Base-by-base conservation (phyloP, 1,139 yeast species). In the Entelexis paramagnoliae region DNA sequence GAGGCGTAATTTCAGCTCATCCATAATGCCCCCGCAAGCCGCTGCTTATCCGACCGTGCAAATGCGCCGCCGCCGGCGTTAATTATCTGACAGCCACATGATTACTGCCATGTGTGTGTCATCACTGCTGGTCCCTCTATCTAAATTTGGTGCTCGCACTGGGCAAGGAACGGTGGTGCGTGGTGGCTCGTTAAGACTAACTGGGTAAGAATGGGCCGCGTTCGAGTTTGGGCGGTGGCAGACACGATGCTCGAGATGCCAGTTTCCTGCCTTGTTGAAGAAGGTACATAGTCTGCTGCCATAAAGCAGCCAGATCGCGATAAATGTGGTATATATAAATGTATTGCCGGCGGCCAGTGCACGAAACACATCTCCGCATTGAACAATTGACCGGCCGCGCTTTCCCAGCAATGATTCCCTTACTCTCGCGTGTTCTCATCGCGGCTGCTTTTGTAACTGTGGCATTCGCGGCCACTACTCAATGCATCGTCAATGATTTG, bases 1-100 rank as follows among this genome's bases (percentile, higher is more conserved):
- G 6, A 57, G 49, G 4, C 60, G 49, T n/a, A 46, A 49, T 33
- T 52, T 52, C 20, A 57, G 54, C 43, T 52, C 58, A 34, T 56
- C 58, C 59, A 56, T 56, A 13, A 5, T 33, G 28, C 17, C 10
- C 30, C 19, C 20, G 43, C 36, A 10, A 34, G 36, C 36, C 36
- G 13, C 41, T 19, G 22, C 41, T 19, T 20, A 11, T 36, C 17
- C 24, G 28, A 36, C 20, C n/a, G 28, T 36, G 19, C 41, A 22
- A 36, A 36, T 19, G 17, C 41, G 28, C 41, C 28, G 26, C 41
- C 39, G n/a, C 8, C 7, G 13, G 10, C 10, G 10, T 5, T 14
- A n/a, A 32, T 32, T n/a, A n/a, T 14, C 17, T 32, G 32, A 32
- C 34, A 32, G 34, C 34, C 34, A 32, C 34, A 32, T 32, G 34